Evolutionary conservation across 805 yeast species (phyloP), one percentile per base, ranked within the genome.

Genomic region (Jamesozyma piceae): DNA sequence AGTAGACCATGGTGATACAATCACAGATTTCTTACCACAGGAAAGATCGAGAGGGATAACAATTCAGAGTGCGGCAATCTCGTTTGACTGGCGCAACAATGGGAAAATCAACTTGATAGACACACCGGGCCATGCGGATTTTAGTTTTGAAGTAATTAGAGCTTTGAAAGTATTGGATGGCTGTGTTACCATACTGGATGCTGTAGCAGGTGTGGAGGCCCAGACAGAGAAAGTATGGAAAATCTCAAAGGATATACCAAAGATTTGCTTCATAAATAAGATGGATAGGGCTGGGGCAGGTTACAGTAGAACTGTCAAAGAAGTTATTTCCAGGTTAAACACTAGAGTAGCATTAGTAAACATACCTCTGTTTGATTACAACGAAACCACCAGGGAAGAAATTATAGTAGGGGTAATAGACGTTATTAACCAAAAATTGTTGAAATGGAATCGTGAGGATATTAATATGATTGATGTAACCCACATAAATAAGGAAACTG

Each of bases 261-360:
- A 77, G 39, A 67, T 92, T 11, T 79, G 86, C 11, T 92, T 78
- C 58, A 75, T 92, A 28, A 92, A 92, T 62, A 92, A 92, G 62
- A 89, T 92, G 97, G 98, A 92, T 64, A 72, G 97, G 46, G 82
- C 80, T 14, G 98, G 98, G 18, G 95, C 97, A 1, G 96, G 97
- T 0, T 92, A 78, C 58, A 80, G 95, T 48, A 69, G 95, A 43
- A 86, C 97, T 0, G 94, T 87, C 5, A 78, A 78, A 50, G 97
- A 90, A 51, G 73, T 92, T 21, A 82, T 87, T 13, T 64, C 78
- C 18, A 83, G 84, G 54, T 66, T 92, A 44, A 77, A 77, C 15
- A 85, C 95, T 0, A 71, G 81, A 31, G 87, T 81, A 1, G 82
- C 80, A 0, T 60, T 88, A 28, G 69, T 85, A n/a, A 88, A 82